Percentiles rank a stretch among this genome's conserved stretches.
Conservation (phyloP, 2,329 filamentous ascomycete species). For the Ustulina deusta region DNA sequence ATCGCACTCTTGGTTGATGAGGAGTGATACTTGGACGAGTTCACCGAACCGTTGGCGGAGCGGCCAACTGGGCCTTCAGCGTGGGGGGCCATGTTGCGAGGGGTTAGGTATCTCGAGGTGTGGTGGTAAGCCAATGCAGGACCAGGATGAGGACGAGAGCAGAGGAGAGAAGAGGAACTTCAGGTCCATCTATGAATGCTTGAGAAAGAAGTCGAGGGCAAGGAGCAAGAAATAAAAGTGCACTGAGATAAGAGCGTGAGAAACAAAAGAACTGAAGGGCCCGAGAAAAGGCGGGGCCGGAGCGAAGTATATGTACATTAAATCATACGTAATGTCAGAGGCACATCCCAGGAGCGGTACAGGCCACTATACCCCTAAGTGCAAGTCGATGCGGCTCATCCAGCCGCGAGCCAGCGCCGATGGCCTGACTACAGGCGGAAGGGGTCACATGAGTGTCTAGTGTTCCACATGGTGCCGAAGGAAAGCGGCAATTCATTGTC, state of each 20-base stretch:
- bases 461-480: conserved; percentile 46
- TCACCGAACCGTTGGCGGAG: conserved; percentile 52
- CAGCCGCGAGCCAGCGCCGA: conserved; percentile 46
- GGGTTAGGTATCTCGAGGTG: conserved; percentile 19
- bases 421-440: conserved; percentile 33
- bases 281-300: conserved; percentile 46
- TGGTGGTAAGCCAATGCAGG: conserved; percentile 19
- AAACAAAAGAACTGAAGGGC: conserved; percentile 28
- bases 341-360: conserved; percentile 38
- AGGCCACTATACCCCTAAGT: conserved; percentile 67
- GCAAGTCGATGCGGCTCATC: conserved; percentile 62
- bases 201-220: conserved; percentile 7
- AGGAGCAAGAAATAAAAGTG: conserved; percentile 43
- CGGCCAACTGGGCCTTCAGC: conserved; percentile 57
- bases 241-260: conserved; percentile 26
- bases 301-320: conserved; percentile 35
- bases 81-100: conserved; percentile 68
- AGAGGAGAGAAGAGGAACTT: conserved; percentile 28
- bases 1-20: conserved; percentile 84
- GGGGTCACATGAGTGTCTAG: conserved; percentile 46
- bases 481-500: conserved; percentile 44
- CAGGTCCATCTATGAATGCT: conserved; percentile 5
- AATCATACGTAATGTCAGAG: conserved; percentile 51
- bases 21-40: conserved; percentile 72
- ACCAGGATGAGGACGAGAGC: not conserved